phyloP scores from a whole-genome alignment of 768 basidiomycete genomes.

The Lentinula boryana region DNA sequence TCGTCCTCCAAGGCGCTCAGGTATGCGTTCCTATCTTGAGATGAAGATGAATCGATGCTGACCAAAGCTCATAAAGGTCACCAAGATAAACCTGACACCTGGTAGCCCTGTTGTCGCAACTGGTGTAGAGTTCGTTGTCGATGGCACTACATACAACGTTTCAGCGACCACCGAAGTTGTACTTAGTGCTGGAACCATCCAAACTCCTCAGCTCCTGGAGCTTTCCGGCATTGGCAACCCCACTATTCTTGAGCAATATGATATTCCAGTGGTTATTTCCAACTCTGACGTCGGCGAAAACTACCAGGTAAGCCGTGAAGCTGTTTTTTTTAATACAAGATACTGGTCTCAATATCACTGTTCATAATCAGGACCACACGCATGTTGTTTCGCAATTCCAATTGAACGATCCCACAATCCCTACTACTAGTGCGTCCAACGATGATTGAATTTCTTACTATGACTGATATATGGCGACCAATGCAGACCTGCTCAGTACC shows the following conservation, averaged over 20 bases:
- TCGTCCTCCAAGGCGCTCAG: slow-evolving; percentile 19
- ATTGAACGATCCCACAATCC: not conserved
- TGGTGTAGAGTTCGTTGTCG: slow-evolving; percentile 32
- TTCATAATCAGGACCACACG: not conserved
- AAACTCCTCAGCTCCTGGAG: slow-evolving; percentile 43
- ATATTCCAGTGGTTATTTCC: slow-evolving; percentile 18
- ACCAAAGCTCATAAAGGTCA: not conserved
- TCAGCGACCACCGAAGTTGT: slow-evolving; percentile 40
- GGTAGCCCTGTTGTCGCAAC: slow-evolving; percentile 24
- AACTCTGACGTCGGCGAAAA: slow-evolving; percentile 37
- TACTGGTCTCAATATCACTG: not conserved
- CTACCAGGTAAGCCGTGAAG: slow-evolving; percentile 24
- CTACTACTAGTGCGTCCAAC: not conserved
- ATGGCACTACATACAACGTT: slow-evolving; percentile 22
- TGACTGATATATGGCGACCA: not conserved
- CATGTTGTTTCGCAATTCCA: not conserved
- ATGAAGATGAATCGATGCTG: not conserved
- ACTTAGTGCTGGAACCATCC: slow-evolving; percentile 27
- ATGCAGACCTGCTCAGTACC: not conserved
- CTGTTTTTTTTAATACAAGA: not conserved
- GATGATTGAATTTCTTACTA: not conserved
- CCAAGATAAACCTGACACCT: slow-evolving; percentile 12
- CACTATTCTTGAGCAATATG: slow-evolving; percentile 26
- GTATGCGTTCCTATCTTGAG: slow-evolving; percentile 6
- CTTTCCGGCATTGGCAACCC: slow-evolving; percentile 46